Conservation (phyloP, 2,329 filamentous ascomycete genomes). For the Akanthomyces muscarius region DNA sequence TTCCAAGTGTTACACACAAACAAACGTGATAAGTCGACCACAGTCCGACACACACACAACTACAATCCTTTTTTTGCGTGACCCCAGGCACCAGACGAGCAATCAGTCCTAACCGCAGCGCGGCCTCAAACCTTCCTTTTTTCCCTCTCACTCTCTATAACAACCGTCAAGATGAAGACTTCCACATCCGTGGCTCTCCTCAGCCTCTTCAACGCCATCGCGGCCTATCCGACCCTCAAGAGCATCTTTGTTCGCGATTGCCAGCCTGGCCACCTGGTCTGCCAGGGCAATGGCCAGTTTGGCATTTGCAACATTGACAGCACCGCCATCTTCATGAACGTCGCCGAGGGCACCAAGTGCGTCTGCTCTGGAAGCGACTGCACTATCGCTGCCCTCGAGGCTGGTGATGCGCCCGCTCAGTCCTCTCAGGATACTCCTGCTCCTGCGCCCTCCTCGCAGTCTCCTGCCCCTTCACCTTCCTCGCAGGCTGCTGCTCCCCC, state of each 20-base stretch:
- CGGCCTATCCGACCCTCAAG: slow-evolving; percentile 2
- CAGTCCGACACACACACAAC: background rate
- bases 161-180: slow-evolving; percentile 7
- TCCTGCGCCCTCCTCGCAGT: background rate
- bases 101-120: slow-evolving; percentile 5
- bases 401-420: background rate
- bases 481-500: background rate
- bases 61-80: slow-evolving; percentile 4
- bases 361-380: slow-evolving; percentile 17
- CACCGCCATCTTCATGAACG: slow-evolving; percentile 14
- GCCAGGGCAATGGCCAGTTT: slow-evolving; percentile 12
- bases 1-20: slow-evolving; percentile 5
- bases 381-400: slow-evolving; percentile 1
- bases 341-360: slow-evolving; percentile 15
- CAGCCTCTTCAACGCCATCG: slow-evolving; percentile 11
- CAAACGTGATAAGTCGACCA: background rate
- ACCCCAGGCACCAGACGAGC: slow-evolving; percentile 5
- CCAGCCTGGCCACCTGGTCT: slow-evolving; percentile 8
- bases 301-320: slow-evolving; percentile 12
- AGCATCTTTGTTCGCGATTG: background rate
- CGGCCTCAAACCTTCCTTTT: slow-evolving; percentile 1
- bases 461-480: background rate
- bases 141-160: background rate
- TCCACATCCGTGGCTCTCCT: slow-evolving; percentile 12
- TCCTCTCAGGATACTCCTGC: background rate